Conservation (phyloP, 768 basidiomycete species). For the Boletus vinaceobasis region DNA sequence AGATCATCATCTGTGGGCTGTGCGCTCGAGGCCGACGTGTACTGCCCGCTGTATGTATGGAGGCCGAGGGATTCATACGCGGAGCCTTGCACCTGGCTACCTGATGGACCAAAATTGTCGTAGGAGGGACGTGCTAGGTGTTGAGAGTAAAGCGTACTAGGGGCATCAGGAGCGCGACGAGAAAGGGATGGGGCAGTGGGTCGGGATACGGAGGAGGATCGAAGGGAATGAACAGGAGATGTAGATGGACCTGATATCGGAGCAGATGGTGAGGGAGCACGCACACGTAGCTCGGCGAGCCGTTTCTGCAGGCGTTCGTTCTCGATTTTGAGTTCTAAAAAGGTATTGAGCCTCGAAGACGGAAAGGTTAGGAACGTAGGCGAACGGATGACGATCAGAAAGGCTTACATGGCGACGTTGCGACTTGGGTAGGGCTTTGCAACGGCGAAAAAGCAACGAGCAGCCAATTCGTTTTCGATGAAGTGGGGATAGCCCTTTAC, state of each 20-base stretch:
- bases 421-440: constrained; percentile 77
- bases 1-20: constrained; percentile 39
- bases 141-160: constrained; percentile 17
- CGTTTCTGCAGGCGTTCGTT: constrained; percentile 76
- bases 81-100: constrained; percentile 9
- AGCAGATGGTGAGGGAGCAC: constrained; percentile 17
- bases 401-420: constrained; percentile 61
- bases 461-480: constrained; percentile 34
- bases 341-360: constrained; percentile 58
- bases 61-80: constrained; percentile 21
- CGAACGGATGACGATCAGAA: not conserved
- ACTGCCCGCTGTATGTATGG: constrained; percentile 16
- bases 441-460: constrained; percentile 68
- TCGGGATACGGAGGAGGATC: constrained; percentile 28
- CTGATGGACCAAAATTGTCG: constrained; percentile 11
- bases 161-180: constrained; percentile 7
- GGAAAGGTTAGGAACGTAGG: not conserved
- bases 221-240: constrained; percentile 25
- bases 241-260: constrained; percentile 12
- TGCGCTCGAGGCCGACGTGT: constrained; percentile 9
- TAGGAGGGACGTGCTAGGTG: constrained; percentile 11
- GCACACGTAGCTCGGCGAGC: constrained; percentile 42
- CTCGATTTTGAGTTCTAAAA: constrained; percentile 83
- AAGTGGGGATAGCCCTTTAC: constrained; percentile 64
- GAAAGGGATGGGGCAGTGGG: constrained; percentile 19